These are phyloP conservation scores for Cyberlindnera lachancei DNA, from an alignment of 805 yeast genomes.

Conservation along the genomic window DNA sequence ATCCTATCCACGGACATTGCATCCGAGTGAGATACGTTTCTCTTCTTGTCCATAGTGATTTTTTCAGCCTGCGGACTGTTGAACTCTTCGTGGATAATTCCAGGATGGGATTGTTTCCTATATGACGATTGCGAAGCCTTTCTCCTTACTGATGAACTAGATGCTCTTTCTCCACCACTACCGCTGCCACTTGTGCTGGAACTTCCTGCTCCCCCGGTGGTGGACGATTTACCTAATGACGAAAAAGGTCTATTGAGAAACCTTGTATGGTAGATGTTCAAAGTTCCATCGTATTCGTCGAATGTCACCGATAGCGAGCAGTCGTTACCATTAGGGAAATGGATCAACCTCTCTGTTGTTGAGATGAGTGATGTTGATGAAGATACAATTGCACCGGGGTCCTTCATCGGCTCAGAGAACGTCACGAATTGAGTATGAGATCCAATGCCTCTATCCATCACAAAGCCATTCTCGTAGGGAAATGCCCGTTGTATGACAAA, in stretches of 20 bases:
- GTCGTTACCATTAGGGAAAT: slow-evolving; percentile 39
- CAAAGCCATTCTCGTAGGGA: slow-evolving; percentile 59
- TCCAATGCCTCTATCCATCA: slow-evolving; percentile 43
- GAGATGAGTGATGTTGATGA: slow-evolving; percentile 63
- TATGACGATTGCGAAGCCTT: slow-evolving; percentile 18
- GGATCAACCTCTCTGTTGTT: slow-evolving; percentile 45
- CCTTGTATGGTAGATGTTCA: slow-evolving; percentile 52
- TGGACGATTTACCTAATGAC: no score
- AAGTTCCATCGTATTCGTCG: slow-evolving; percentile 35
- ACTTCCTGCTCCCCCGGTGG: no score
- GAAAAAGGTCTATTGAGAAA: slow-evolving; percentile 28
- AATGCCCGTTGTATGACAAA: slow-evolving; percentile 54
- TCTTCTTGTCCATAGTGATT: slow-evolving; percentile 19
- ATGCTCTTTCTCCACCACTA: no score
- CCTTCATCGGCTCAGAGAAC: slow-evolving; percentile 66
- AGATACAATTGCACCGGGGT: slow-evolving; percentile 63
- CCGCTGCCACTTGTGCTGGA: no score
- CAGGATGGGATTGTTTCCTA: no score
- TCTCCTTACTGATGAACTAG: no score
- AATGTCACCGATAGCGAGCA: slow-evolving; percentile 49
- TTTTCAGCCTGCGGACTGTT: no score
- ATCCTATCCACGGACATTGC: slow-evolving; percentile 36
- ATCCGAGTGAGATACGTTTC: slow-evolving; percentile 31
- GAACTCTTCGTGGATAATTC: no score
- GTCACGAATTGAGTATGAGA: slow-evolving; percentile 41